Conservation (phyloP, 257 asterid species). For the Jasminum sambac region DNA sequence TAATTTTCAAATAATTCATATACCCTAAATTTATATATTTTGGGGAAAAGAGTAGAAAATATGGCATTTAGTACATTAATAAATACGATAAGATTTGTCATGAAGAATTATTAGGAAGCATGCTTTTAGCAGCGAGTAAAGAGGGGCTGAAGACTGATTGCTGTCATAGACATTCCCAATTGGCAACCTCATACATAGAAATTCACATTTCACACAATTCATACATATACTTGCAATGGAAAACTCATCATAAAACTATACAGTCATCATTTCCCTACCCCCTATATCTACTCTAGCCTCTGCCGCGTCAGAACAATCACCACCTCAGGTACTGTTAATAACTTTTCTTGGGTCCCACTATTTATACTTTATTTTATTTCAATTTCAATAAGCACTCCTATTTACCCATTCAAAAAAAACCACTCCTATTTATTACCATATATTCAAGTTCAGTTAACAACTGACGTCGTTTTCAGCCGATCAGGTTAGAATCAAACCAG, state of each 20-base stretch:
- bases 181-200: not conserved
- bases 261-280: not conserved
- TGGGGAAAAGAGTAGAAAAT: no score
- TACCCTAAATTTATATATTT: no score
- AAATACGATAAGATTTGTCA: conserved; percentile 1
- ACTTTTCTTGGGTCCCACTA: not conserved
- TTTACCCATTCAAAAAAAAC: no score
- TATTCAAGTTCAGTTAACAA: not conserved
- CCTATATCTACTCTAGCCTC: not conserved
- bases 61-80: not conserved
- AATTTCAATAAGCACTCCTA: no score
- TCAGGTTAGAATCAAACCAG: conserved; percentile 5
- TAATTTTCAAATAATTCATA: no score
- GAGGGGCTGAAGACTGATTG: not conserved
- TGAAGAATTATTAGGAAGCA: not conserved
- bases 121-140: not conserved
- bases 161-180: conserved; percentile 4
- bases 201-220: no score
- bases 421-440: no score
- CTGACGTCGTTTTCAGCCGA: not conserved
- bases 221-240: no score
- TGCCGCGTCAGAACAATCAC: not conserved
- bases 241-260: no score
- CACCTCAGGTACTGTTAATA: not conserved
- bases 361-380: not conserved